These are phyloP conservation scores for Umbelopsis sp. DNA, from an alignment of 192 early-diverging fungal species.

Conservation along the genomic window DNA sequence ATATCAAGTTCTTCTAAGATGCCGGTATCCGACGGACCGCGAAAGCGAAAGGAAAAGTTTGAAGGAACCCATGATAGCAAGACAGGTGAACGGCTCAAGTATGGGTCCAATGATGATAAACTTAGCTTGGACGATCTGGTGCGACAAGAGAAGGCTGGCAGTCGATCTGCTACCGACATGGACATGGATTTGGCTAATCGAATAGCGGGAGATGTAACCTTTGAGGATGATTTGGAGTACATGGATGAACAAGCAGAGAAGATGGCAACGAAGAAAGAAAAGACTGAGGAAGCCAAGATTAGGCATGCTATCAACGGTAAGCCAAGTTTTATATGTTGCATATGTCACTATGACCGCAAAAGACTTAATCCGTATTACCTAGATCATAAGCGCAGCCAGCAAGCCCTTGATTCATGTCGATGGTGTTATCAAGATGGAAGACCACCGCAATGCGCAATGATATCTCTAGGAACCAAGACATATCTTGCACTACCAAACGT, in stretches of 20 bases:
- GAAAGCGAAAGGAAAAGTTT: conserved; percentile 52
- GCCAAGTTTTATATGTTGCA: background rate
- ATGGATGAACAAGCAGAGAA: conserved; percentile 89
- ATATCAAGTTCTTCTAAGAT: conserved; percentile 26
- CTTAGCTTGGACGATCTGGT: conserved; percentile 67
- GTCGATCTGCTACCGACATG: conserved; percentile 48
- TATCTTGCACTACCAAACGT: conserved; percentile 81
- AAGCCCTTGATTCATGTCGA: conserved; percentile 70
- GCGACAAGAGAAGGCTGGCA: conserved; percentile 65
- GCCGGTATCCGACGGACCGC: conserved; percentile 12
- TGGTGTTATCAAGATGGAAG: conserved; percentile 76
- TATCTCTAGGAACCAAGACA: conserved; percentile 74
- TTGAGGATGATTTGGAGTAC: conserved; percentile 82
- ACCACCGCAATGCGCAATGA: conserved; percentile 68
- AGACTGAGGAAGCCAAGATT: conserved; percentile 67
- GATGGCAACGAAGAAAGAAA: conserved; percentile 63
- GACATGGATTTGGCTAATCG: conserved; percentile 71
- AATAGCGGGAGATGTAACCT: conserved; percentile 70
- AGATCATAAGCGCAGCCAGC: conserved; percentile 72
- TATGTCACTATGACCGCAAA: background rate
- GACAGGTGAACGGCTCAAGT: conserved; percentile 64
- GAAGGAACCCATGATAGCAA: conserved; percentile 57
- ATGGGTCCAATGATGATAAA: conserved; percentile 58
- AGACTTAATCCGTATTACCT: background rate
- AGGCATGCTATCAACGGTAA: conserved; percentile 63